Evolutionary conservation across 106 monocot genomes (phyloP).

Genomic region (Apostasia shenzhenica): DNA sequence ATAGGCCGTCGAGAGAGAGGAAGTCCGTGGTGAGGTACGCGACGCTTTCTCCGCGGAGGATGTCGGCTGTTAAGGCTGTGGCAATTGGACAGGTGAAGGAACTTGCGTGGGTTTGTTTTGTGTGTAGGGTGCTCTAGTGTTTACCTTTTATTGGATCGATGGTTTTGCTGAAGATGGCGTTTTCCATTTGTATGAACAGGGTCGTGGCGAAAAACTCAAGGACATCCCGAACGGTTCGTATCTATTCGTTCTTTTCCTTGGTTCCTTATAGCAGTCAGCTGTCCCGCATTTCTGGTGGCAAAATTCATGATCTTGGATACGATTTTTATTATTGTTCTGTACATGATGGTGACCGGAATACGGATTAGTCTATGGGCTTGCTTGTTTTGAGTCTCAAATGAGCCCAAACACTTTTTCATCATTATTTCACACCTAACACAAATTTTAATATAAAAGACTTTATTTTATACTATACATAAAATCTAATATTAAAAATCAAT

Average conservation of each 20-base stretch:
- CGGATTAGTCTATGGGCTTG: too few species aligned
- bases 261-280: too few species aligned
- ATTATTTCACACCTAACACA: too few species aligned
- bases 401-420: too few species aligned
- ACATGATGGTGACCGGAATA: too few species aligned
- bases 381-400: too few species aligned
- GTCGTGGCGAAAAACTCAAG: constrained; percentile 72
- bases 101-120: not conserved
- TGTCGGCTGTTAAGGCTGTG: constrained; percentile 30
- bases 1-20: constrained; percentile 71
- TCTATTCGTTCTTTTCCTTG: not conserved
- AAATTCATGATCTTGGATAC: too few species aligned
- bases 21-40: constrained; percentile 73
- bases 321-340: too few species aligned
- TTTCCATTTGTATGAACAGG: constrained; percentile 31
- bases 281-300: too few species aligned
- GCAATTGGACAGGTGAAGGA: constrained; percentile 44
- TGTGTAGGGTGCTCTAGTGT: not conserved
- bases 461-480: too few species aligned
- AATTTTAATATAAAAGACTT: too few species aligned
- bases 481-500: too few species aligned
- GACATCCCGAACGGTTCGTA: constrained; percentile 88
- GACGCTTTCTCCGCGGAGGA: constrained; percentile 20
- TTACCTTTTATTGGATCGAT: not conserved
- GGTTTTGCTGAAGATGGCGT: not conserved